A percentile compares a stretch with the other conserved stretches of the same genome.
These are phyloP conservation scores for Penicillium sp. DNA, from an alignment of 2,329 filamentous ascomycete species.

Conservation along the genomic window DNA sequence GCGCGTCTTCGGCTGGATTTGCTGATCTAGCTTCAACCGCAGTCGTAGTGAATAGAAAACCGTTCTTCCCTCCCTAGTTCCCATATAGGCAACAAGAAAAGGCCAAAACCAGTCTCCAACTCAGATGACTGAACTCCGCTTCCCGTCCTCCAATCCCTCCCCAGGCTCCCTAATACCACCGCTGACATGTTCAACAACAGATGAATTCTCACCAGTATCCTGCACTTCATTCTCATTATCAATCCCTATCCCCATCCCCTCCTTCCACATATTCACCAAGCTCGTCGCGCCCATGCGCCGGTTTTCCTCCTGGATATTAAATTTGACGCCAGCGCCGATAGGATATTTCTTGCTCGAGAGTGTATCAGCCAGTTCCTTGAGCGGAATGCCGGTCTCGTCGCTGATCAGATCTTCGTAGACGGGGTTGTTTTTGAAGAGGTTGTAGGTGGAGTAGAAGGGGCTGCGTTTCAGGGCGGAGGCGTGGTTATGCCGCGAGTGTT, in stretches of 20 bases:
- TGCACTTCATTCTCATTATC: not conserved
- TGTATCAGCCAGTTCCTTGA: conserved; percentile 33
- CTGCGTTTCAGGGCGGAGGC: conserved; percentile 28
- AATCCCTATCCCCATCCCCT: conserved; percentile 14
- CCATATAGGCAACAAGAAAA: not conserved
- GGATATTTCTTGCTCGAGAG: conserved; percentile 26
- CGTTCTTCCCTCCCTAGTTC: not conserved
- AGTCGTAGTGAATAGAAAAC: too few species aligned
- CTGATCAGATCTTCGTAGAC: conserved; percentile 31
- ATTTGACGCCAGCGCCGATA: conserved; percentile 19
- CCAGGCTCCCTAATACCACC: not conserved
- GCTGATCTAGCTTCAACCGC: not conserved
- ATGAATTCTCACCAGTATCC: not conserved
- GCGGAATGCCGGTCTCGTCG: conserved; percentile 21
- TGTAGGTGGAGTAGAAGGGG: conserved; percentile 32
- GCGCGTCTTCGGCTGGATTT: not conserved
- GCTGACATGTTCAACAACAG: not conserved
- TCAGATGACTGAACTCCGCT: not conserved
- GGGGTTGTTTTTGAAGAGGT: conserved; percentile 19
- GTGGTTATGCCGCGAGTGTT: conserved; percentile 31
- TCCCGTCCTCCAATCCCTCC: not conserved
- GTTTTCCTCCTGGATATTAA: conserved; percentile 18
- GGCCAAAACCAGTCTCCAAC: not conserved
- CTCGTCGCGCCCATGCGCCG: conserved; percentile 26
- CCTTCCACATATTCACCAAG: conserved; percentile 25